A percentile compares a stretch with the other conserved stretches of the same genome.
Conservation (phyloP, 2,329 filamentous ascomycete species). For the Gremmenia infestans region DNA sequence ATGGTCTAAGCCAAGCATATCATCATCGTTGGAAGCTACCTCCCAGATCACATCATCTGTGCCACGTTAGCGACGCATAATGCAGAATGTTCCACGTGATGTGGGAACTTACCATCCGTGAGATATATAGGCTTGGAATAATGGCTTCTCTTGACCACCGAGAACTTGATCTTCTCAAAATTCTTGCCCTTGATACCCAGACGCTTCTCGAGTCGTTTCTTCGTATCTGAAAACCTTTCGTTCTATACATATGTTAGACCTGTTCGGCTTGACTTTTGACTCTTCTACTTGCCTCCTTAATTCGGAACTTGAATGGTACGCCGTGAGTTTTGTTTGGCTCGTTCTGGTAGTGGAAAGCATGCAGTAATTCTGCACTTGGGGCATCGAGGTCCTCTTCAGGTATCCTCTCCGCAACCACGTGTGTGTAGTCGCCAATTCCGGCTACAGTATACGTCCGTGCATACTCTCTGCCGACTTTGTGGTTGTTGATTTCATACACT, state of each 20-base stretch:
- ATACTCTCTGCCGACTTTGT: conserved; percentile 80
- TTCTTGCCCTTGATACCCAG: conserved; percentile 96
- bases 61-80: conserved; percentile 8
- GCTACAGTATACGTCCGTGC: conserved; percentile 66
- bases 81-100: neutral
- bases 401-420: conserved; percentile 74
- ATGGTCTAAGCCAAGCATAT: conserved; percentile 62
- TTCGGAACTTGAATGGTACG: conserved; percentile 83
- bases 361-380: conserved; percentile 57
- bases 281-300: conserved; percentile 62
- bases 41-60: conserved; percentile 57
- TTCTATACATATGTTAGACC: conserved; percentile 45
- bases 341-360: conserved; percentile 88
- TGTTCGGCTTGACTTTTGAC: neutral
- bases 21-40: conserved; percentile 48
- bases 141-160: conserved; percentile 63
- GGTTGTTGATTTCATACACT: conserved; percentile 75
- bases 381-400: conserved; percentile 66
- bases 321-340: conserved; percentile 82
- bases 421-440: conserved; percentile 79
- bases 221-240: conserved; percentile 85
- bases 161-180: conserved; percentile 98
- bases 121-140: conserved; percentile 80
- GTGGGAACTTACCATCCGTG: conserved; percentile 67
- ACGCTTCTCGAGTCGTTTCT: conserved; percentile 86